Base-by-base conservation (phyloP, 1,284 basidiomycete species). In the Sparassis latifolia region DNA sequence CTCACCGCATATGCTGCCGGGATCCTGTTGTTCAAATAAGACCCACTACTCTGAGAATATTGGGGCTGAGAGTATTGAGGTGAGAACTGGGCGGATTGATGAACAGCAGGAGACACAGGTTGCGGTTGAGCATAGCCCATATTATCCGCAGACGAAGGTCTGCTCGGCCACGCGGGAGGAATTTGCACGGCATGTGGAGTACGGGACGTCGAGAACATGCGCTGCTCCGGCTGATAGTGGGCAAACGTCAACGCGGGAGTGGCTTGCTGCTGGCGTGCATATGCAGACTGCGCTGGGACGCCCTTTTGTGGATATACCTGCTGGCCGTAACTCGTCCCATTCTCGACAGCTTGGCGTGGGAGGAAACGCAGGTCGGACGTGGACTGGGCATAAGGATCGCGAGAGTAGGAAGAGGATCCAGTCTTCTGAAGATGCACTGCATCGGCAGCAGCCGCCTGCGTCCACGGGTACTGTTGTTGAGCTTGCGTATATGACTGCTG, bases 191-290 rank as follows among this genome's bases (percentile, higher is more conserved):
- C 49, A 33, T 52, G 53, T 3, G 43, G 33, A 5, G 49, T 39
- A 10, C 47, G 54, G 20, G 48, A 40, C 9, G 57, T 55, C 28
- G 50, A 44, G 30, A 57, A 48, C 9, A 51, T 55, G n/a, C 54
- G 55, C 31, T 60, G 57, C 35, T 62, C 58, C 33, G 60, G 50
- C 54, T 60, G 58, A 43, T 59, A 57, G 44, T 56, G 55, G 33
- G 55, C 50, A 46, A 59, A 55, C 32, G 58, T 52, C 29, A 58
- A 33, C 5, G 53, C 56, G 41, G 39, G 28, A 47, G 44, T 52
- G 41, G 58, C 43, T 48, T 57, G 54, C 33, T 57, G 55, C 20
- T 55, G 51, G 20, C 57, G 56, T 5, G 60, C 49, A 43, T 58
- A 46, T 28, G 33, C 47, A 53, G 47, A 51, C 47, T 45, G 56